Percentiles rank a stretch among this genome's conserved stretches.
These are phyloP conservation scores for Trichophyton mentagrophytes DNA, from an alignment of 2,329 filamentous ascomycete genomes.

Conservation along the genomic window DNA sequence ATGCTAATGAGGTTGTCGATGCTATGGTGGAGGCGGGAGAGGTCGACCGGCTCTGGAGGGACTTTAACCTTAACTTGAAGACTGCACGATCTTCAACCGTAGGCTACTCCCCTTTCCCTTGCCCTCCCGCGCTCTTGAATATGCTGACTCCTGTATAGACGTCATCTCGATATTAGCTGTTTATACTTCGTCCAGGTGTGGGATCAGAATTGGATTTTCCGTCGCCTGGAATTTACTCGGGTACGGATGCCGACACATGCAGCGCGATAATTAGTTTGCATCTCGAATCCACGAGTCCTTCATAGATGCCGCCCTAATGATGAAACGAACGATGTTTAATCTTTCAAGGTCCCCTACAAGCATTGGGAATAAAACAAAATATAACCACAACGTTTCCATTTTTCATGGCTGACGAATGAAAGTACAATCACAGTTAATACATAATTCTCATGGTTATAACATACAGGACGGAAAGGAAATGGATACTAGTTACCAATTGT, in stretches of 20 bases:
- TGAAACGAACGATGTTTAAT: too few relatives aligned
- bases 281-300: too few relatives aligned
- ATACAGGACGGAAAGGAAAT: not conserved
- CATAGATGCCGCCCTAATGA: too few relatives aligned
- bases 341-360: too few relatives aligned
- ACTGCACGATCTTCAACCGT: conserved; percentile 42
- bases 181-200: too few relatives aligned
- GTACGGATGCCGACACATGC: too few relatives aligned
- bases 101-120: not conserved
- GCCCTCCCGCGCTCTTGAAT: not conserved
- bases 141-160: not conserved
- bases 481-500: not conserved
- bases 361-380: too few relatives aligned
- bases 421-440: not conserved
- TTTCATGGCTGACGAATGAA: not conserved
- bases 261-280: too few relatives aligned
- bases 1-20: conserved; percentile 52
- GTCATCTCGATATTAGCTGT: not conserved
- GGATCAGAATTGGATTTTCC: too few relatives aligned
- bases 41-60: conserved; percentile 48
- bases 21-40: conserved; percentile 48
- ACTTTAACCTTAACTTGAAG: conserved; percentile 53
- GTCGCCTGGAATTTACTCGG: too few relatives aligned
- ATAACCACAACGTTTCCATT: too few relatives aligned
- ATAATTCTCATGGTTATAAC: not conserved